A percentile compares a stretch with the other conserved stretches of the same genome.
Evolutionary conservation across 305 asterid species (phyloP).

Genomic region (Coffea humblotiana): DNA sequence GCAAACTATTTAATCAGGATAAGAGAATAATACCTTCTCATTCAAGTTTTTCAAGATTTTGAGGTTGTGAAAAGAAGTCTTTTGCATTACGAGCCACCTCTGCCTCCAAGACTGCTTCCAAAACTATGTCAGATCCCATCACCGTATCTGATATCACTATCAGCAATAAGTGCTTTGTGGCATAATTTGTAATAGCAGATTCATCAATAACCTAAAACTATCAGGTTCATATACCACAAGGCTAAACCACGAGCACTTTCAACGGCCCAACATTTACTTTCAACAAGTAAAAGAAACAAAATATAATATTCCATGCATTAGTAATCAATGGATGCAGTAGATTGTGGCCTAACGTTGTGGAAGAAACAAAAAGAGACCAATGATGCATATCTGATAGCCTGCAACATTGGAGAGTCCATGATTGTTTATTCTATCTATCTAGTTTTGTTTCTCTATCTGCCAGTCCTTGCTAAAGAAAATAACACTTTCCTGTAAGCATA

Average conservation of each 20-base stretch:
- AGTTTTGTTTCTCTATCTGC: neutral
- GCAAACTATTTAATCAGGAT: neutral
- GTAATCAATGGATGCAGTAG: neutral
- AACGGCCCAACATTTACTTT: neutral
- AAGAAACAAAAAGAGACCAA: neutral
- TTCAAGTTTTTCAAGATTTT: constrained; percentile 43
- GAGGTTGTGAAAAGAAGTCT: constrained; percentile 53
- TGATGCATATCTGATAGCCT: neutral
- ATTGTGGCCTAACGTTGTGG: neutral
- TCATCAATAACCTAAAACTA: neutral
- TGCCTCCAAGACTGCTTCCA: constrained; percentile 85
- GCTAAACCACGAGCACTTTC: neutral
- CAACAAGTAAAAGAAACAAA: neutral
- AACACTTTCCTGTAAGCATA: neutral
- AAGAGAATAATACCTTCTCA: constrained; percentile 21
- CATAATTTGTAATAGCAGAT: neutral
- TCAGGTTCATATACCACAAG: neutral
- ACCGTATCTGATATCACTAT: constrained; percentile 43
- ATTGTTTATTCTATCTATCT: neutral
- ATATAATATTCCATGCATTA: neutral
- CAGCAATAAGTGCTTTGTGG: constrained; percentile 16
- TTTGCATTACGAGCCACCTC: constrained; percentile 80
- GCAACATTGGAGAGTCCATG: neutral
- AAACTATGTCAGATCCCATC: constrained; percentile 71
- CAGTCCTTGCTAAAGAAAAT: neutral